Conservation (phyloP, 495 filamentous ascomycete genomes). For the Aspergillus olivimuriae region DNA sequence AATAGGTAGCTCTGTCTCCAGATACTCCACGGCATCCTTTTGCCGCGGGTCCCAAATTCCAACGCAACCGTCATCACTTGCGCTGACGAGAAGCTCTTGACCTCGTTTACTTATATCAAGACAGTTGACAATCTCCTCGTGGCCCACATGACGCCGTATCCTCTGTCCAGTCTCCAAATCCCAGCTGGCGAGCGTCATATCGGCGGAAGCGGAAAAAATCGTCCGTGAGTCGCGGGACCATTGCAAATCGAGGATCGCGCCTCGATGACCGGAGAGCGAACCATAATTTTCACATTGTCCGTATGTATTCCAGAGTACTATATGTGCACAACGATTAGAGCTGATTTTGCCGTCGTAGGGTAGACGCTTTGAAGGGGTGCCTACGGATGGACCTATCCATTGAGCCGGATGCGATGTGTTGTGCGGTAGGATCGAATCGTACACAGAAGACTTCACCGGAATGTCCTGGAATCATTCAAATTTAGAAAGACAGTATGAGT, state of each 20-base stretch:
- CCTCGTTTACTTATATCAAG: conserved; percentile 82
- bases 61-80: conserved; percentile 87
- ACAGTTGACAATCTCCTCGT: conserved; percentile 90
- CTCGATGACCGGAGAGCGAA: conserved; percentile 77
- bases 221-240: conserved; percentile 93
- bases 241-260: conserved; percentile 83
- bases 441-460: conserved; percentile 83
- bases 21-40: conserved; percentile 79
- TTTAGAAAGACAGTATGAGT: too few relatives aligned
- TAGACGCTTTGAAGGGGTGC: conserved; percentile 13
- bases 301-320: conserved; percentile 89
- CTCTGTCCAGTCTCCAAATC: conserved; percentile 80
- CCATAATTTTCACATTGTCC: conserved; percentile 94
- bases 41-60: conserved; percentile 96
- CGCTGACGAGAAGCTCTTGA: conserved; percentile 82
- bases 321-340: too few relatives aligned
- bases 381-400: conserved; percentile 89
- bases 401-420: conserved; percentile 87
- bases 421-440: conserved; percentile 81
- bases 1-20: conserved; percentile 88
- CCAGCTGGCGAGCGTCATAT: conserved; percentile 90
- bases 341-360: too few relatives aligned
- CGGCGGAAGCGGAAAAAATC: conserved; percentile 89
- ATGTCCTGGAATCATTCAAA: conserved; percentile 40
- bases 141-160: conserved; percentile 85